Evolutionary conservation across 768 basidiomycete genomes (phyloP).

Genomic region (Leccinum obscurum): DNA sequence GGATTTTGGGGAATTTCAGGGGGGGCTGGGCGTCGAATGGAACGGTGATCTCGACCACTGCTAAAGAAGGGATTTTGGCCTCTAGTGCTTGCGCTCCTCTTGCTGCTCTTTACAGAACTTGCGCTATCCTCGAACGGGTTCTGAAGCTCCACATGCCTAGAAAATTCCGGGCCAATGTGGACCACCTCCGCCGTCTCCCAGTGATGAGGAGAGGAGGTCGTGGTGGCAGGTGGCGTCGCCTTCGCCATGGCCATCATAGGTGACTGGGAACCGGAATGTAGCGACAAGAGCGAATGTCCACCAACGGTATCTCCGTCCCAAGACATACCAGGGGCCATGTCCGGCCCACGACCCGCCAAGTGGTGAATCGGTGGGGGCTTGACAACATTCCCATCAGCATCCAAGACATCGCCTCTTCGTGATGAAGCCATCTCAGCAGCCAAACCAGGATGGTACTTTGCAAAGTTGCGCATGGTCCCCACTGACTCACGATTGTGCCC

Average conservation of each 20-base stretch:
- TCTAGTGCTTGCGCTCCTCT: background rate
- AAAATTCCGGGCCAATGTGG: constrained; percentile 25
- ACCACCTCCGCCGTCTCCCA: constrained; percentile 75
- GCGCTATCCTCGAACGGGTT: constrained; percentile 31
- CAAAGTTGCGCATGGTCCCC: constrained; percentile 44
- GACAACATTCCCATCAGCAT: constrained; percentile 21
- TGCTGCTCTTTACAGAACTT: constrained; percentile 16
- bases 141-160: constrained; percentile 12
- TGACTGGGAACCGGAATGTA: constrained; percentile 48
- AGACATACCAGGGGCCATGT: constrained; percentile 41
- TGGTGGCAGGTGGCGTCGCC: constrained; percentile 59
- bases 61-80: constrained; percentile 40
- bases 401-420: constrained; percentile 23
- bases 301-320: constrained; percentile 53
- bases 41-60: constrained; percentile 40
- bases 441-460: constrained; percentile 57
- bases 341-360: constrained; percentile 43
- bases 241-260: constrained; percentile 49
- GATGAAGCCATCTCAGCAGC: constrained; percentile 50
- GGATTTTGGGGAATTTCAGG: constrained; percentile 9
- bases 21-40: constrained; percentile 16
- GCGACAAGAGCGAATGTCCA: constrained; percentile 50
- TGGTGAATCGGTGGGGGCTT: constrained; percentile 40
- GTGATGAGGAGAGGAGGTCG: constrained; percentile 47
- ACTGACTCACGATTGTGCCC: constrained; percentile 36